Percentiles rank a stretch among this genome's conserved stretches.
phyloP scores from a whole-genome alignment of 192 early-diverging fungal species.

The Backusella luteola region DNA sequence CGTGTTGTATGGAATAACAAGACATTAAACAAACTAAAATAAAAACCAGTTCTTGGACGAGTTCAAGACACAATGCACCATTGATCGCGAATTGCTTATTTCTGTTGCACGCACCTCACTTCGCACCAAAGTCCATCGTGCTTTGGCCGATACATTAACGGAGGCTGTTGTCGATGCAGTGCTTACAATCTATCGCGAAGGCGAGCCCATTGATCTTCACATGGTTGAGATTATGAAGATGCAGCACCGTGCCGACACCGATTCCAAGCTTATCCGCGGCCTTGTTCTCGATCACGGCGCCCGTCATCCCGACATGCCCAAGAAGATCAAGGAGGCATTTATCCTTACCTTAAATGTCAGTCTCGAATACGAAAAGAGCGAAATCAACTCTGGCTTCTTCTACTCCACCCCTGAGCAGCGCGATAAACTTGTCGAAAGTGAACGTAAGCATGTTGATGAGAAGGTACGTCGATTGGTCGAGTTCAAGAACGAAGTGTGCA shows the following conservation, averaged over 20 bases:
- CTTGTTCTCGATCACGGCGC: slow-evolving; percentile 98
- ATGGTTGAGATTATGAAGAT: slow-evolving; percentile 99
- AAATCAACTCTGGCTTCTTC: slow-evolving; percentile 99
- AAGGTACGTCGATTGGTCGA: slow-evolving; percentile 94
- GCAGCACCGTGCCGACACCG: slow-evolving; percentile 98
- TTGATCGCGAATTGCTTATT: slow-evolving; percentile 90
- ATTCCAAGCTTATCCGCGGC: slow-evolving; percentile 89
- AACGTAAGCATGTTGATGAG: slow-evolving; percentile 93
- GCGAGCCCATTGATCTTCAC: slow-evolving; percentile 92
- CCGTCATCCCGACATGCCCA: slow-evolving; percentile 99
- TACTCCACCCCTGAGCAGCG: slow-evolving; percentile 98
- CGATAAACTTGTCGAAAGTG: slow-evolving; percentile 97
- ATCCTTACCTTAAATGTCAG: slow-evolving; percentile 96
- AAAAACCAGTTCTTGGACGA: slow-evolving; percentile 85
- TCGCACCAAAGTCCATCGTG: slow-evolving; percentile 89
- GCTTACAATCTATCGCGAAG: slow-evolving; percentile 76
- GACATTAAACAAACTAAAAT: slow-evolving; percentile 28
- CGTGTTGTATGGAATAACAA: too few species aligned
- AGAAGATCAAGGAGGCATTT: slow-evolving; percentile 85
- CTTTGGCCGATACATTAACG: slow-evolving; percentile 89
- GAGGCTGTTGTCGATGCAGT: slow-evolving; percentile 98
- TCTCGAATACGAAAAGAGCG: slow-evolving; percentile 98
- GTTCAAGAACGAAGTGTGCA: slow-evolving; percentile 94
- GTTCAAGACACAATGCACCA: slow-evolving; percentile 72
- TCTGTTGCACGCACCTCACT: slow-evolving; percentile 94